These are phyloP conservation scores for Phytopythium boreale DNA, from an alignment of 352 stramenopile species.

Conservation along the genomic window DNA sequence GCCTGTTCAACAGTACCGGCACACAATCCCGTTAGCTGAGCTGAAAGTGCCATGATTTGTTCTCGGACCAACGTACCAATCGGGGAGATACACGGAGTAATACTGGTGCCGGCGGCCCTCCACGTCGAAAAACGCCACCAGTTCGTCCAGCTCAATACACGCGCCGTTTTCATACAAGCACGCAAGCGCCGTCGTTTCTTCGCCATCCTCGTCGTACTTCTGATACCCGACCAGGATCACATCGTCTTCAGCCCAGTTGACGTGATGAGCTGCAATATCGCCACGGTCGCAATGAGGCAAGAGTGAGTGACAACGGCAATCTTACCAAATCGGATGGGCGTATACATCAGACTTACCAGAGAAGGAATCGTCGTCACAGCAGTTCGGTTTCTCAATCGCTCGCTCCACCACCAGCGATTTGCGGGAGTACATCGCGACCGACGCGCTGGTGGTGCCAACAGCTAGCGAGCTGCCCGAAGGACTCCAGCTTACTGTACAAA, in stretches of 20 bases:
- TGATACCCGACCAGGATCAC: conserved; percentile 61
- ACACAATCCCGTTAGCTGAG: conserved; percentile 5
- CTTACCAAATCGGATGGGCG: background rate
- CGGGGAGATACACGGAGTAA: conserved; percentile 56
- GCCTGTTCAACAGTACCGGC: conserved; percentile 17
- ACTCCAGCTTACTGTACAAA: conserved; percentile 41
- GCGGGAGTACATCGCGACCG: conserved; percentile 32
- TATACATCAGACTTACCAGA: conserved; percentile 19
- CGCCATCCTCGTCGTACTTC: conserved; percentile 44
- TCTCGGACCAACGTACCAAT: conserved; percentile 35
- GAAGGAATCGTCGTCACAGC: conserved; percentile 29
- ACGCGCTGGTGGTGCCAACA: conserved; percentile 30
- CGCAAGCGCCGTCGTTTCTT: conserved; percentile 47
- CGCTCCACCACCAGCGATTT: conserved; percentile 23
- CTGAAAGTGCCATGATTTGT: conserved; percentile 2
- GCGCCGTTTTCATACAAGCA: conserved; percentile 56
- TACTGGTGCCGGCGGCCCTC: conserved; percentile 56
- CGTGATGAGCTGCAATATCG: conserved; percentile 39
- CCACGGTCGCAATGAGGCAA: background rate
- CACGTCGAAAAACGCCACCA: conserved; percentile 64
- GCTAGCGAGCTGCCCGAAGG: conserved; percentile 41
- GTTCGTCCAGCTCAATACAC: conserved; percentile 52
- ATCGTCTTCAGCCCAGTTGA: conserved; percentile 73
- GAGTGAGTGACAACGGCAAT: background rate
- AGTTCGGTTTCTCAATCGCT: conserved; percentile 36